phyloP scores from a whole-genome alignment of 164 flowering plant genomes.

The Stephania cephalantha region DNA sequence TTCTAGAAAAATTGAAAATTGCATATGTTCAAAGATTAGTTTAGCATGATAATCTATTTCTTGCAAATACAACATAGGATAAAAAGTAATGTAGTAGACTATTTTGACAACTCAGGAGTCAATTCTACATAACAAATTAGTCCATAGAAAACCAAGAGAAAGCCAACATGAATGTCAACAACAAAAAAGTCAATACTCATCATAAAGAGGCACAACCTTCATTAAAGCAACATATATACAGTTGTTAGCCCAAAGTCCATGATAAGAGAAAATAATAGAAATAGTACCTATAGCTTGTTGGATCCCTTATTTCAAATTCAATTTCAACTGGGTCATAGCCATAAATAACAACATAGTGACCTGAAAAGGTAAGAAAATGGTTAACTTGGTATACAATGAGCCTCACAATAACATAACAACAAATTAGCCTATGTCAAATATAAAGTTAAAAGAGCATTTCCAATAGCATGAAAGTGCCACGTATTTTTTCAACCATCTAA shows the following conservation, averaged over 20 bases:
- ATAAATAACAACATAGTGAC: conserved; percentile 86
- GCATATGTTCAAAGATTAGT: background rate
- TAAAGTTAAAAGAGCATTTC: background rate
- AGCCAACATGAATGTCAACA: background rate
- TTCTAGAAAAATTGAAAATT: conserved; percentile 38
- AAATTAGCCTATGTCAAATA: background rate
- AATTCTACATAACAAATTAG: background rate
- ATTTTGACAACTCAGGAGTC: background rate
- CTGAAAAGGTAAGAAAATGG: conserved; percentile 27
- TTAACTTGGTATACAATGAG: background rate
- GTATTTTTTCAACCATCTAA: background rate
- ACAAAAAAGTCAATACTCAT: background rate
- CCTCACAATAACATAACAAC: background rate
- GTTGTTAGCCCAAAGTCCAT: background rate
- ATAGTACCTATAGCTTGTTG: conserved; percentile 73
- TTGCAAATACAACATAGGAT: background rate
- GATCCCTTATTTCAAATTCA: conserved; percentile 97
- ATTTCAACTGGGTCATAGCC: conserved; percentile 68
- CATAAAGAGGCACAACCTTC: background rate
- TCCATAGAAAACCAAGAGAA: background rate
- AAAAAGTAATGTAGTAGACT: background rate
- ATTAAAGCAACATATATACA: background rate
- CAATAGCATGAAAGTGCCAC: background rate
- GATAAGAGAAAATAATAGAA: background rate
- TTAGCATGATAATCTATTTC: background rate